Percentiles rank a stretch among this genome's conserved stretches.
Evolutionary conservation across 192 early-diverging fungal genomes (phyloP).

Genomic region (Coemansia umbellata): DNA sequence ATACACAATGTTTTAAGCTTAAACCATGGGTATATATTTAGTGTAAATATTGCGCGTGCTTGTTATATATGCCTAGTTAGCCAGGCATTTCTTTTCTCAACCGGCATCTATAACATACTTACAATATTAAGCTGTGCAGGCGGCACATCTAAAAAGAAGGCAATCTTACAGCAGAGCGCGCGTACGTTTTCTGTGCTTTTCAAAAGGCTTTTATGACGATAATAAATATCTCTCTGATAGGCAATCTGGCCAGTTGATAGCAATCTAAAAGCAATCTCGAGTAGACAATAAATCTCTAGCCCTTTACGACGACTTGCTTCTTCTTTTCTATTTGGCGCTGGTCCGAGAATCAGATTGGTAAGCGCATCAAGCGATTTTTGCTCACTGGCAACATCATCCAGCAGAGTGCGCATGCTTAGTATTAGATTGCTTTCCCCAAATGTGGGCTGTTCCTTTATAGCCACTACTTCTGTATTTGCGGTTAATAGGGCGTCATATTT

Average conservation of each 20-base stretch:
- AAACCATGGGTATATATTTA: neutral
- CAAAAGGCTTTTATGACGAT: slow-evolving; percentile 24
- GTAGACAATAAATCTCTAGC: slow-evolving; percentile 16
- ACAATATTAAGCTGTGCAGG: slow-evolving; percentile 34
- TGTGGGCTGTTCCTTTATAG: no score
- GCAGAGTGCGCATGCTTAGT: neutral
- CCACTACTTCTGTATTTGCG: no score
- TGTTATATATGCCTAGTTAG: no score
- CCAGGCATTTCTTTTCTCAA: no score
- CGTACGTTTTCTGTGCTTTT: slow-evolving; percentile 39
- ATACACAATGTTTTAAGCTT: neutral
- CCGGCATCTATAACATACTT: neutral
- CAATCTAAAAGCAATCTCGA: slow-evolving; percentile 14
- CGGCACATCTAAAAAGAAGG: slow-evolving; percentile 12
- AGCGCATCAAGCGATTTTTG: neutral
- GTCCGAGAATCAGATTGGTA: neutral
- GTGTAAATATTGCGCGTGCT: no score
- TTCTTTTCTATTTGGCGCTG: neutral
- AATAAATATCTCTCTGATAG: slow-evolving; percentile 44
- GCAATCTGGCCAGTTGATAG: slow-evolving; percentile 24
- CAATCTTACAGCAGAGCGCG: slow-evolving; percentile 20
- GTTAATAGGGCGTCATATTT: no score
- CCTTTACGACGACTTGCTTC: neutral
- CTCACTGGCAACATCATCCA: neutral
- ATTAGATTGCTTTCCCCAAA: neutral